A percentile compares a stretch with the other conserved stretches of the same genome.
phyloP scores from a whole-genome alignment of 257 asterid genomes.

The Ophiorrhiza pumila region DNA sequence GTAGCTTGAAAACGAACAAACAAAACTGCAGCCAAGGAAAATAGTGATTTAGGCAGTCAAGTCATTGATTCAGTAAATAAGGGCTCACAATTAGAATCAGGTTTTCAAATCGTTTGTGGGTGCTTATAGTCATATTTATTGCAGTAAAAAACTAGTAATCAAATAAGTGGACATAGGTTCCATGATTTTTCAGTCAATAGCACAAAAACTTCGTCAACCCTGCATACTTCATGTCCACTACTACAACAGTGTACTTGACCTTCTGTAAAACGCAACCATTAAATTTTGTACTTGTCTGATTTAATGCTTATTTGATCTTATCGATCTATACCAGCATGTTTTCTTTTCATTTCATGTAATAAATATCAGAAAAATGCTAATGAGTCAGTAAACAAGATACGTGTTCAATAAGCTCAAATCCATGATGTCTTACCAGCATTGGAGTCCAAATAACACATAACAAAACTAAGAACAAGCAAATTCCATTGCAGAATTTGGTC shows the following conservation, averaged over 20 bases:
- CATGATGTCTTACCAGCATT: conserved; percentile 67
- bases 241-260: background rate
- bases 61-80: background rate
- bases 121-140: background rate
- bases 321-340: background rate
- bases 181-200: background rate
- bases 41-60: background rate
- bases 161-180: background rate
- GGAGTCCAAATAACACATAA: conserved; percentile 98
- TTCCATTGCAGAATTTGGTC: conserved; percentile 93
- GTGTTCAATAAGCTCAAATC: background rate
- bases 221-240: background rate
- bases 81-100: background rate
- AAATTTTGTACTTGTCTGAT: background rate
- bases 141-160: background rate
- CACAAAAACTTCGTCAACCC: background rate
- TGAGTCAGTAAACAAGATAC: background rate
- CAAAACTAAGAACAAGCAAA: conserved; percentile 77
- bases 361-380: background rate
- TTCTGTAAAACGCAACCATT: background rate
- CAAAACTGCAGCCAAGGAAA: background rate
- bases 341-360: background rate
- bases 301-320: background rate
- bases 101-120: background rate
- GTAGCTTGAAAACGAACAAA: background rate